Base-by-base conservation (phyloP, 192 early-diverging fungal species). In the Linnemannia zychae region DNA sequence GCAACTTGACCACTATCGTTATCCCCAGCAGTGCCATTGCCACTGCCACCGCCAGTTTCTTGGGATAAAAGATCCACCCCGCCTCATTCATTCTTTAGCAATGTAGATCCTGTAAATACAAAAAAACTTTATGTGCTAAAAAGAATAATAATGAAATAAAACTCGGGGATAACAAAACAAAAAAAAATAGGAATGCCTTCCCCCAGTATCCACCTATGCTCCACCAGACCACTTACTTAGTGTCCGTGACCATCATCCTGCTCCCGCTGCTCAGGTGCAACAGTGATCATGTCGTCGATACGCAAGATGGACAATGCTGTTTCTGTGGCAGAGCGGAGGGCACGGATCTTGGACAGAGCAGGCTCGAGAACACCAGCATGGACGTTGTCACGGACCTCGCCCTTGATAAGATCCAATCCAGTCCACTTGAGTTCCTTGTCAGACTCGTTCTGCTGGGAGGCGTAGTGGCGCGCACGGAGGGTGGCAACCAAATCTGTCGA, bases 401-500 rank as follows among this genome's bases (percentile, higher is more conserved):
- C 98, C 44, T 99, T 95, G 83, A 98, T 94, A 48, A 99, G 88
- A 49, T 99, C 98, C 69, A 99, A 90, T 28, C 98, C 98, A 75
- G 93, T 96, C 92, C 94, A 94, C 87, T 97, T 98, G 68, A 99
- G 90, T 13, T 84, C 84, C 71, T 92, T 90, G 76, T 96, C 96
- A 16, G 93, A 87, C 47, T 94, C 94, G 79, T 96, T 95, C 50
- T 91, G 95, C 86, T 98, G 96, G 7, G 98, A 94, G 24, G 96
- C 95, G 57, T 97, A 94, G 89, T 99, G 98, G 90, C 96, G 98
- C 34, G 97, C 97, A 40, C 98, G 94, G 53, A 99, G 93, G 79
- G 98, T 98, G n/a, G 97, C 90, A 9, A 99, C 97, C n/a, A 99
- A 89, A 86, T 99, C 98, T 28, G 97, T 98, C 22, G 98, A 97